Evolutionary conservation across 176 grass and related monocot genomes (phyloP).

Genomic region (Typha latifolia): DNA sequence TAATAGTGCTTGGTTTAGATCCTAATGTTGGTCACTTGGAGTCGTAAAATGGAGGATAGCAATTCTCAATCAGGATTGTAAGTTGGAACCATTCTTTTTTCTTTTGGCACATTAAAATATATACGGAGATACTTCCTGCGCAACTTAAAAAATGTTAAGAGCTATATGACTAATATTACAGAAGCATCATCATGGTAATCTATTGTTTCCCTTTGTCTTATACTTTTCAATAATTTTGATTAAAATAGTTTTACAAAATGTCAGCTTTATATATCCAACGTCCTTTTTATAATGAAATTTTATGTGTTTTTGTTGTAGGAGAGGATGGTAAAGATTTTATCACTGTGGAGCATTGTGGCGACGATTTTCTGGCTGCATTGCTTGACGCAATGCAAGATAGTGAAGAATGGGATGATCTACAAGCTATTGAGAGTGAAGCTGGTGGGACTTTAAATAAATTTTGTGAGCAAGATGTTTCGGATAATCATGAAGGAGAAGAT

Average conservation of each 20-base stretch:
- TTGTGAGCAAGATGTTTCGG: constrained; percentile 25
- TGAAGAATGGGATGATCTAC: constrained; percentile 80
- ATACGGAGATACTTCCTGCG: too few relatives aligned
- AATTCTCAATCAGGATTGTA: neutral
- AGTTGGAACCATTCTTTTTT: neutral
- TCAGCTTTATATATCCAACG: neutral
- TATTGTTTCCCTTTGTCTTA: too few relatives aligned
- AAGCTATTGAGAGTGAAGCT: constrained; percentile 74
- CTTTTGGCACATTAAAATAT: neutral
- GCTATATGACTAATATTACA: too few relatives aligned
- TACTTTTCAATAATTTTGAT: neutral
- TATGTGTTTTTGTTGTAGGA: constrained; percentile 19
- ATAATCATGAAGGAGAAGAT: constrained; percentile 23
- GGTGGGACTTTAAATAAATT: constrained; percentile 67
- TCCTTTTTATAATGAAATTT: neutral
- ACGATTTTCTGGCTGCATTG: constrained; percentile 61
- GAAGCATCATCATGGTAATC: too few relatives aligned
- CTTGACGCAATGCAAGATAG: constrained; percentile 42
- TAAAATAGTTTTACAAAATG: neutral
- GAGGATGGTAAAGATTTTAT: constrained; percentile 50
- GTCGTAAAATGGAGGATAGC: too few relatives aligned
- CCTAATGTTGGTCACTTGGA: too few relatives aligned
- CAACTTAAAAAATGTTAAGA: too few relatives aligned
- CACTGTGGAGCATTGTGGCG: constrained; percentile 59
- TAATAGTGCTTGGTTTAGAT: too few relatives aligned